A percentile compares a stretch with the other conserved stretches of the same genome.
Conservation (phyloP, 495 filamentous ascomycete genomes). For the Oidiodendron maius region DNA sequence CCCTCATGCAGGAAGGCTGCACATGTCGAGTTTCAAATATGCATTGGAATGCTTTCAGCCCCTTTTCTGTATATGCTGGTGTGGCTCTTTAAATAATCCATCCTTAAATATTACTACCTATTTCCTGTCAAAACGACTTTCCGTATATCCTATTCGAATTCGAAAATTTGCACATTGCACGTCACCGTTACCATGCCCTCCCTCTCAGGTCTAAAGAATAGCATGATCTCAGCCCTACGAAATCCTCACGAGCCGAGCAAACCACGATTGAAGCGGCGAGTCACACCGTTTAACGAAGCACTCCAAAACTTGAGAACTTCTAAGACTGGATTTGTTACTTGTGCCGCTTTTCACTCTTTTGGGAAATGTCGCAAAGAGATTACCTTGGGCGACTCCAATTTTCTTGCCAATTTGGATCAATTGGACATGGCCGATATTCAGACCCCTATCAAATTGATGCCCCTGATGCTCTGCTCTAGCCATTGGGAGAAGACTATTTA, state of each 20-base stretch:
- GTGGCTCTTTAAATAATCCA: too few species aligned
- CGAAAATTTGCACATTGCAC: too few species aligned
- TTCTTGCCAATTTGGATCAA: constrained; percentile 10
- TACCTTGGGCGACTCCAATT: constrained; percentile 3
- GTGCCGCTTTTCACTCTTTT: constrained; percentile 6
- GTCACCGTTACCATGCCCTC: constrained; percentile 3
- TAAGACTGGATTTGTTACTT: constrained; percentile 4
- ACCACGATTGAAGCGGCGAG: constrained; percentile 2
- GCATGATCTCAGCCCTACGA: background rate
- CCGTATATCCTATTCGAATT: too few species aligned
- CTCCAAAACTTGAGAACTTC: constrained; percentile 4
- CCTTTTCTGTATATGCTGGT: too few species aligned
- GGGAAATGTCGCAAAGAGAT: constrained; percentile 11
- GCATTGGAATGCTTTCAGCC: too few species aligned
- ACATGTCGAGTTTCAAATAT: too few species aligned
- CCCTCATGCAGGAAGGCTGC: too few species aligned
- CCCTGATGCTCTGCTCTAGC: constrained; percentile 10
- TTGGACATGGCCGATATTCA: constrained; percentile 9
- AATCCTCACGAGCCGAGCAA: background rate
- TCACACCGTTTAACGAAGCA: constrained; percentile 9
- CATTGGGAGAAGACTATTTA: constrained; percentile 12
- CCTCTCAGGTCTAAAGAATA: constrained; percentile 6
- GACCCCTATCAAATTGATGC: constrained; percentile 10
- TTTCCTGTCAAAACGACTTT: too few species aligned
- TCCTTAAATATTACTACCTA: too few species aligned